These are phyloP conservation scores for Psidium friedrichsthalianum DNA, from an alignment of 345 rosid genomes.

Conservation along the genomic window DNA sequence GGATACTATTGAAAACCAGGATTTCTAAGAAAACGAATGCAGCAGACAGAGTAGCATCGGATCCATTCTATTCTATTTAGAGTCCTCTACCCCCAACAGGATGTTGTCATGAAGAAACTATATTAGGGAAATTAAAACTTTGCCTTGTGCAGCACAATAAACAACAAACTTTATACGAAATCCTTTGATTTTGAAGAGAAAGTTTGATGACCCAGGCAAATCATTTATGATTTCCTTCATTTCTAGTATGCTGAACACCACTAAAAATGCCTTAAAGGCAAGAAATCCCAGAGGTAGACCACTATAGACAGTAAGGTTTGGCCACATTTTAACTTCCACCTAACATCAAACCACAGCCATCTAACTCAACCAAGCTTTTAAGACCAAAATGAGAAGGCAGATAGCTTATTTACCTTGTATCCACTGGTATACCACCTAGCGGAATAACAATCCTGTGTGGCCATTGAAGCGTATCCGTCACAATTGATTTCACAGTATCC, in stretches of 20 bases:
- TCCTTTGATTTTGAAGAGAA: not conserved
- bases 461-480: conserved; percentile 93
- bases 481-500: conserved; percentile 84
- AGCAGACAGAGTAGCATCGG: not conserved
- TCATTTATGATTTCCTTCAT: no score
- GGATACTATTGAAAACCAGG: not conserved
- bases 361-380: not conserved
- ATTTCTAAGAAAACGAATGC: not conserved
- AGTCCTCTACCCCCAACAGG: not conserved
- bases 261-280: no score
- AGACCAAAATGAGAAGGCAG: not conserved
- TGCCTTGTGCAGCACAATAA: not conserved
- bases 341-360: not conserved
- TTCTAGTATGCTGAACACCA: no score
- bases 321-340: not conserved
- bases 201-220: not conserved
- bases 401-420: conserved; percentile 47
- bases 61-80: not conserved
- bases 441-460: conserved; percentile 98
- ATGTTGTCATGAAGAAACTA: not conserved
- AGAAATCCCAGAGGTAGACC: no score
- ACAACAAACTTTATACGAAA: not conserved
- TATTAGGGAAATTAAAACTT: not conserved
- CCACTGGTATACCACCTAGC: conserved; percentile 84
- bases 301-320: not conserved